These are phyloP conservation scores for Sporothrix protearum DNA, from an alignment of 2,329 filamentous ascomycete species.

Conservation along the genomic window DNA sequence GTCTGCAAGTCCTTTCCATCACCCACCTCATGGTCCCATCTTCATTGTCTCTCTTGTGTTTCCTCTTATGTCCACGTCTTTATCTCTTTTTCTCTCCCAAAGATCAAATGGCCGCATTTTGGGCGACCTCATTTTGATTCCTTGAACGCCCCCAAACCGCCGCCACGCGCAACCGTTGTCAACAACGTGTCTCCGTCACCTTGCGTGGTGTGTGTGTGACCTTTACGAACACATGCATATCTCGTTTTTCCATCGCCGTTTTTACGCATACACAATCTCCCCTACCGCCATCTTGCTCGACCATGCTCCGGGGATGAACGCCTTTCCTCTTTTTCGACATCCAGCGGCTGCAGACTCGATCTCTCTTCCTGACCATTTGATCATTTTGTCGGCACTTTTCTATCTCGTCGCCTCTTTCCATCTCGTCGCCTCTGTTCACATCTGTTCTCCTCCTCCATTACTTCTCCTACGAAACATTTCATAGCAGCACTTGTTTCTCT, in stretches of 20 bases:
- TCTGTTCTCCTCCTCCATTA: neutral
- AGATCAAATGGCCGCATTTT: neutral
- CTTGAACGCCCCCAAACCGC: conserved; percentile 1
- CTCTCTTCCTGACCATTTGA: neutral
- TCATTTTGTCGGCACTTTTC: neutral
- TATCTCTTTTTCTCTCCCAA: neutral
- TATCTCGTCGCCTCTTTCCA: neutral
- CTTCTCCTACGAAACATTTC: neutral
- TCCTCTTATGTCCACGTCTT: too few species aligned
- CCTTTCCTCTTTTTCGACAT: neutral
- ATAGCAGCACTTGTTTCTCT: neutral
- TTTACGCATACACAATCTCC: conserved; percentile 5
- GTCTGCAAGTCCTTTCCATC: neutral
- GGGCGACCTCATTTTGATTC: neutral
- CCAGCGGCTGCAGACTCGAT: conserved; percentile 17
- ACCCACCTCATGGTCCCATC: conserved; percentile 5
- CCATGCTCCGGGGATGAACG: conserved; percentile 2
- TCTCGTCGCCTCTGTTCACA: neutral
- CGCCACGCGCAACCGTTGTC: conserved; percentile 5
- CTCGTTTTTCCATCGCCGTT: neutral
- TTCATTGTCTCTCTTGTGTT: neutral
- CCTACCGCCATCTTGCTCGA: neutral
- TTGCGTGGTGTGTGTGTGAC: neutral
- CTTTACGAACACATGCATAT: neutral
- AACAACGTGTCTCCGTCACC: conserved; percentile 12